Percentiles rank a stretch among this genome's conserved stretches.
phyloP scores from a whole-genome alignment of 2,329 filamentous ascomycete species.

The Fusarium graminum region DNA sequence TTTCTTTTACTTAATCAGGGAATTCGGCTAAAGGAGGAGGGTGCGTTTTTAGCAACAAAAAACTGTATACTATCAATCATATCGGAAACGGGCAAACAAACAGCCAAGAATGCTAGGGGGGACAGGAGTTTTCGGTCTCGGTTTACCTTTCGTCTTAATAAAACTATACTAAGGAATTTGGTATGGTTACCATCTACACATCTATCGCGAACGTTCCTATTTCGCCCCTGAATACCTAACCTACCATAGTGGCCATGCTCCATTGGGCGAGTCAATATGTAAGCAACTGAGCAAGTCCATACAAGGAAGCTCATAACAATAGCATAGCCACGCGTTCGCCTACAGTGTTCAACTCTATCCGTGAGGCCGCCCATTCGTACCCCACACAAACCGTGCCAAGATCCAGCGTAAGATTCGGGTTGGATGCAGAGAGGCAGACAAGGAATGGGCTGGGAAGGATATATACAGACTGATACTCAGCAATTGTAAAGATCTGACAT shows the following conservation, averaged over 20 bases:
- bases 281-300: not conserved
- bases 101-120: constrained; percentile 31
- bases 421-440: constrained; percentile 27
- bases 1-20: constrained; percentile 28
- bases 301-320: constrained; percentile 12
- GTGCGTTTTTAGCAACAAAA: constrained; percentile 30
- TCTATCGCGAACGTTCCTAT: not conserved
- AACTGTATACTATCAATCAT: constrained; percentile 40
- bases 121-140: constrained; percentile 46
- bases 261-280: not conserved
- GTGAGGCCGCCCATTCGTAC: constrained; percentile 41
- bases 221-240: not conserved
- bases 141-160: constrained; percentile 32
- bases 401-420: not conserved
- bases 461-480: not conserved
- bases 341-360: constrained; percentile 6
- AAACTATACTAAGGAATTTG: constrained; percentile 19
- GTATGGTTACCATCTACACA: not conserved
- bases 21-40: constrained; percentile 40
- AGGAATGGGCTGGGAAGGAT: not conserved
- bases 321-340: constrained; percentile 42
- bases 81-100: constrained; percentile 31
- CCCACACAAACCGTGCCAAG: constrained; percentile 38
- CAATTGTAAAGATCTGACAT: constrained; percentile 24
- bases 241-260: not conserved